Base-by-base conservation (phyloP, 2,329 filamentous ascomycete genomes). In the Colletotrichum lindemuthianum region DNA sequence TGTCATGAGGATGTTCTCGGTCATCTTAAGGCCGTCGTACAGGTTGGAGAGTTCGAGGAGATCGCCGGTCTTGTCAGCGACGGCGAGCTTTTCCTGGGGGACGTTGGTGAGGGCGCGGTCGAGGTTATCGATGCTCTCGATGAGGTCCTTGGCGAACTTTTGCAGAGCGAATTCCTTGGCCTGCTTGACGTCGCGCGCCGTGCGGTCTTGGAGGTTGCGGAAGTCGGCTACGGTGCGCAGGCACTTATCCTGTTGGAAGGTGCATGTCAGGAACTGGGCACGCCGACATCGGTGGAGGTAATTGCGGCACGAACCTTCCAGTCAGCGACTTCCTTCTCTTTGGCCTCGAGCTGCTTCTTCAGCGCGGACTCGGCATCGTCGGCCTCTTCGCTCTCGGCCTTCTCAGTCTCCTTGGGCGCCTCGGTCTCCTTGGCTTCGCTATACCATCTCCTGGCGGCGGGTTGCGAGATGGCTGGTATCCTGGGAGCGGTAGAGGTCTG, bases 141-240 rank as follows among this genome's bases (percentile, higher is more conserved):
- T 88, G 49, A 99, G 89, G 80, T 99, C 96, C 79, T 93, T 91
- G 74, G 95, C 93, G 81, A 99, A 98, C 71, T 90, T 93, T 77
- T 97, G 93, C 74, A 99, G 96, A 73, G 95, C 96, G 73, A 97
- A 99, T 80, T 97, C 92, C 72, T 90, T 90, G 16, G 95, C 92
- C 16, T 87, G 81, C 79, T 96, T 92, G 77, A 96, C 90, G 71
- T 99, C 96, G 75, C 96, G 93, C 77, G 90, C 87, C 47, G 93
- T 97, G 75, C 96, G 92, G 75, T 97, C 93, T 83, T 98, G 95
- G 55, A 99, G 91, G 82, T 98, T 99, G 77, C 93, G 93, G 87
- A 96, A 98, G 74, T 99, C 96, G 80, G 96, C 96, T 69, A 98
- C 89, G 59, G 92, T 91, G 76, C 96, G 95, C 68, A 97, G 87